Base-by-base conservation (phyloP, 257 asterid species). In the Paulownia fortunei region DNA sequence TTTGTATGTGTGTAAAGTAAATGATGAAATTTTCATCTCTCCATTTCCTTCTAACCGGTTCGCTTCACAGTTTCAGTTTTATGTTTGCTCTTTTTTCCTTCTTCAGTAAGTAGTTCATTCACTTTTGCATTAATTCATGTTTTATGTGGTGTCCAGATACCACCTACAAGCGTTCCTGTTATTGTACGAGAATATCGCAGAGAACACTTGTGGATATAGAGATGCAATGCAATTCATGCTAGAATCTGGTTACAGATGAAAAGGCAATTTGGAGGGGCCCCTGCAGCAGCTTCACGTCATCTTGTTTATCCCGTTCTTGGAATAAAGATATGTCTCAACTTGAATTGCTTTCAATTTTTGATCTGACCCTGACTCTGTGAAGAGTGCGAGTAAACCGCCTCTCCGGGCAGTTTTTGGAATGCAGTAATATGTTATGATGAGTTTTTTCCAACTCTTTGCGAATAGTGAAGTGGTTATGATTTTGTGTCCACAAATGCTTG, bases 111-210 rank as follows among this genome's bases (percentile, higher is more conserved):
- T 18, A 49, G n/a, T 58, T 19, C 11, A 42, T 30, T 67, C 44
- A 3, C 8, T 42, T 44, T 9, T 69, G 30, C 54, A 30, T 46
- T 69, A 15, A 15, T 21, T 44, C n/a, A 67, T 65, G 68, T 27
- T 69, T 37, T 34, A 69, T 51, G 9, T 79, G 69, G 54, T 85
- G 60, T 75, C 30, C 84, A 95, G 99, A 90, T 95, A 56, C 99
- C 99, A 73, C 97, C 98, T 11, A 95, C 98, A 9, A 95, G 99
- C 73, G 97, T 91, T 60, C 97, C 99, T 64, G 98, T 95, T 51
- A 93, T 93, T 54, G 97, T 95, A 73, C 94, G 96, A 69, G 97
- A 95, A 74, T 91, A 95, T 65, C 70, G 94, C 72, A 62, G 86
- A 78, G 99, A 91, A 68, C 92, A 93, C 78, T 61, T 92, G 11